Percentiles rank a stretch among this genome's conserved stretches.
Conservation (phyloP, 805 yeast species). For the Martiniozyma abietophila region DNA sequence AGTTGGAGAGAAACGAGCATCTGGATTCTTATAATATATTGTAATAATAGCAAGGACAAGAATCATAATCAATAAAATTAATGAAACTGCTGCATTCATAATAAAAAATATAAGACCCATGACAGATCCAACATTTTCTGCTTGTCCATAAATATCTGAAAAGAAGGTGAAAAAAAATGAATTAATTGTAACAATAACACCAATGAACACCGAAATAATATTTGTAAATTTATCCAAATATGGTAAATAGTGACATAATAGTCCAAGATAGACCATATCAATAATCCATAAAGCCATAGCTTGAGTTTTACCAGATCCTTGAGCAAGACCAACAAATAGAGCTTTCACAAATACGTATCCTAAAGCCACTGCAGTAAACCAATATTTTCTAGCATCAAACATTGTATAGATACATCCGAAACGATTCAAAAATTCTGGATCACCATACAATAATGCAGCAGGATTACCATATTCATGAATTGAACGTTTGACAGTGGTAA, state of each 20-base stretch:
- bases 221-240: conserved; percentile 80
- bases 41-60: conserved; percentile 57
- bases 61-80: conserved; percentile 61
- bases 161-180: conserved; percentile 82
- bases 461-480: conserved; percentile 59
- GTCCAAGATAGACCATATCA: conserved; percentile 61
- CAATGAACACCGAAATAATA: conserved; percentile 60
- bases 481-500: conserved; percentile 54
- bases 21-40: conserved; percentile 74
- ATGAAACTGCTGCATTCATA: conserved; percentile 80
- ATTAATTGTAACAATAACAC: conserved; percentile 64
- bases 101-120: conserved; percentile 92
- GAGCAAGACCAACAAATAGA: conserved; percentile 69
- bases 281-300: conserved; percentile 66
- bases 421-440: conserved; percentile 58
- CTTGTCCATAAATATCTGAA: conserved; percentile 75
- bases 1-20: conserved; percentile 80
- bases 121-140: conserved; percentile 66
- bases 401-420: conserved; percentile 87
- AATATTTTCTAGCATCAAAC: conserved; percentile 73
- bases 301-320: conserved; percentile 73
- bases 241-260: conserved; percentile 58
- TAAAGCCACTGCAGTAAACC: conserved; percentile 68
- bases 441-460: conserved; percentile 81
- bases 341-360: conserved; percentile 57